Evolutionary conservation across 768 basidiomycete species (phyloP), one percentile per base, ranked within the genome.

Genomic region (Tricholoma matsutake): DNA sequence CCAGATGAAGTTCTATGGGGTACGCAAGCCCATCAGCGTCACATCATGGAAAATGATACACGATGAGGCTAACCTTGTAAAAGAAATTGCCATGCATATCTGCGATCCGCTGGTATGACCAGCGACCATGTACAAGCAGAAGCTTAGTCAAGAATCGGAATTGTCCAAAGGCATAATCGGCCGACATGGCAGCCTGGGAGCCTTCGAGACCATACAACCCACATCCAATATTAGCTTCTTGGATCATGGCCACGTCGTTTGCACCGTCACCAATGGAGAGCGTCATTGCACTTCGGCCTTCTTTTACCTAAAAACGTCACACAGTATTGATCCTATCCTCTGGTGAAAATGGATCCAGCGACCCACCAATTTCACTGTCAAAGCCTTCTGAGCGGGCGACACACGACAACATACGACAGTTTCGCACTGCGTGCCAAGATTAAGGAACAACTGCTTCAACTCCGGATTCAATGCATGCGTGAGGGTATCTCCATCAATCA

Each of bases 201-300:
- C 96, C 96, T 72, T 98, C 96, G 37, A 96, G 83, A 49, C 96
- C 96, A 66, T 93, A 85, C 28, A 98, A 78, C 20, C 96, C 96
- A 69, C 95, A 93, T 3, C 96, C 96, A 65, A 98, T 89, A 72
- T 98, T 95, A n/a, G 96, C 96, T 69, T 96, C 96, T 71, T 98
- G 96, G 61, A 98, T 98, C 96, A 98, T 98, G 6, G 96, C 95
- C 22, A 98, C 96, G 69, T 98, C 96, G 69, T 98, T 98, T 14
- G 96, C 96, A 58, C 94, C 94, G 67, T 98, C 96, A 9, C 96
- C 96, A 57, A 99, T 98, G 0, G 96, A 92, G 29, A 98, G 74
- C 1, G 96, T 96, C 96, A 98, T 97, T 0, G 95, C 95, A 54
- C 93, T 88, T 52, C 90, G 86, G 9, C 96, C 96, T 66, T 98